Conservation (phyloP, 176 grass and related monocot species). For the Eremochloa ophiuroides region DNA sequence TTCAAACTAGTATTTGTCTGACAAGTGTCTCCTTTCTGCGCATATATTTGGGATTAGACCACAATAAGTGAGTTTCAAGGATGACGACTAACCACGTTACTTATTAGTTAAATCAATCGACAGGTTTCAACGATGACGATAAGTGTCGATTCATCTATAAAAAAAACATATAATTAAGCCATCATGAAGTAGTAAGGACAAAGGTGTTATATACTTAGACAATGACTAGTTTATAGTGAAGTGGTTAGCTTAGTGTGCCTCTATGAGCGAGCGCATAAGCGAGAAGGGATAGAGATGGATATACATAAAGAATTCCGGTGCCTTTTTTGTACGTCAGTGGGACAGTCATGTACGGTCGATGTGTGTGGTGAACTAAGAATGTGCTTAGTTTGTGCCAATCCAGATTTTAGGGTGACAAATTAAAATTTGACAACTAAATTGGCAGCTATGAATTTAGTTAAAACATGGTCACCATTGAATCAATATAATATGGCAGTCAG, state of each 20-base stretch:
- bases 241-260: too few species aligned
- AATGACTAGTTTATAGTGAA: not conserved
- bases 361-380: not conserved
- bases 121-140: slow-evolving; percentile 25
- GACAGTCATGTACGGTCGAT: not conserved
- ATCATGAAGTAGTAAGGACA: not conserved
- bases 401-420: too few species aligned
- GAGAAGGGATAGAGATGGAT: not conserved
- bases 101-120: slow-evolving; percentile 10
- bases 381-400: not conserved
- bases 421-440: too few species aligned
- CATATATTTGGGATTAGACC: slow-evolving; percentile 1
- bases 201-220: not conserved
- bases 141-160: slow-evolving; percentile 14
- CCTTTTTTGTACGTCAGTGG: not conserved
- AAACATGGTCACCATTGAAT: too few species aligned
- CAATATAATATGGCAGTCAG: too few species aligned
- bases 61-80: not conserved
- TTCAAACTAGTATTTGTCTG: not conserved
- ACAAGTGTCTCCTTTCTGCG: slow-evolving; percentile 5
- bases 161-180: not conserved
- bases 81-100: not conserved
- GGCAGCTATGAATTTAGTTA: too few species aligned
- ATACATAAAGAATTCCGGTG: too few species aligned
- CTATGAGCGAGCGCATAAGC: not conserved